phyloP scores from a whole-genome alignment of 192 early-diverging fungal genomes.

The Podila clonocystis region DNA sequence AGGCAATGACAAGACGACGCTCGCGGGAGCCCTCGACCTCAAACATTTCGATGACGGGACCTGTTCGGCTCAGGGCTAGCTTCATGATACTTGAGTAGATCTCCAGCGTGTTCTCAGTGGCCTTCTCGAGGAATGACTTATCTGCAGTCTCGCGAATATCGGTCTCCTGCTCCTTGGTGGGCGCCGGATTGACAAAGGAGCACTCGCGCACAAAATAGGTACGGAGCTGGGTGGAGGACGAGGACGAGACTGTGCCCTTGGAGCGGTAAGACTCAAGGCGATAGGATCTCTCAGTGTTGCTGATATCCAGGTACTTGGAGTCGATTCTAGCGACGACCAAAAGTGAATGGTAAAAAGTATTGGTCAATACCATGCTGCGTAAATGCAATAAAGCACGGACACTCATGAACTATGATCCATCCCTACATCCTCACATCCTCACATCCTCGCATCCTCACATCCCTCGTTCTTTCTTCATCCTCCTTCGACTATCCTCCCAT shows the following conservation, averaged over 20 bases:
- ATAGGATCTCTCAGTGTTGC: conserved; percentile 75
- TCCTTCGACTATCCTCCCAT: too few species aligned
- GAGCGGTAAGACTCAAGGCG: conserved; percentile 98
- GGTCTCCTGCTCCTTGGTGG: conserved; percentile 71
- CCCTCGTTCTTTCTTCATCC: too few species aligned
- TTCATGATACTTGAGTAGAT: conserved; percentile 90
- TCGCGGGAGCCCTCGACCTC: conserved; percentile 89
- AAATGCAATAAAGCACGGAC: background rate
- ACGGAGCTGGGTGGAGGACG: conserved; percentile 85
- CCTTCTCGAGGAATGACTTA: conserved; percentile 93
- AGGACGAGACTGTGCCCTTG: conserved; percentile 88
- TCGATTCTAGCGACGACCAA: conserved; percentile 73
- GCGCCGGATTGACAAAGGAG: conserved; percentile 90
- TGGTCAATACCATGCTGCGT: too few species aligned
- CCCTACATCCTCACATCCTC: too few species aligned
- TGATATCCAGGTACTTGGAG: conserved; percentile 87
- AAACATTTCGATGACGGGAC: conserved; percentile 93
- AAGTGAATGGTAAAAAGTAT: too few species aligned
- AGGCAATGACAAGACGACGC: conserved; percentile 92
- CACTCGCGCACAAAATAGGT: conserved; percentile 95
- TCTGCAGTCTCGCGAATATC: conserved; percentile 91
- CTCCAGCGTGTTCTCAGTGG: conserved; percentile 88
- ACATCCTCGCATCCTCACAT: too few species aligned
- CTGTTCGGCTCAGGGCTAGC: conserved; percentile 83
- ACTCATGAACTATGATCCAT: background rate